Percentiles rank a stretch among this genome's conserved stretches.
phyloP scores from a whole-genome alignment of 192 early-diverging fungal species.

The Chytriomyces sp. region DNA sequence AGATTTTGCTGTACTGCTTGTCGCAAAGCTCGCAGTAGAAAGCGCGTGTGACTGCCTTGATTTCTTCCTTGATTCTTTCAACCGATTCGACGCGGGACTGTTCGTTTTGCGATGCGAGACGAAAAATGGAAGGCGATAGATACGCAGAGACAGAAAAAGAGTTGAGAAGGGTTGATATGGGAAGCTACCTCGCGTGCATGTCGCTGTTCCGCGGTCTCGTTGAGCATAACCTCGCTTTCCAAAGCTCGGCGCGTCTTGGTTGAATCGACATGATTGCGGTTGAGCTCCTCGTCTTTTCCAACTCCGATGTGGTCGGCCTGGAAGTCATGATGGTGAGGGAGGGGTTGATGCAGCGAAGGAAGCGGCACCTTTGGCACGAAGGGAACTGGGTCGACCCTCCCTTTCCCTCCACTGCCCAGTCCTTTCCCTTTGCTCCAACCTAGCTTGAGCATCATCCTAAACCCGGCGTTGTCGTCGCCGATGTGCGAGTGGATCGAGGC shows the following conservation, averaged over 20 bases:
- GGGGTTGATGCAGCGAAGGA: background rate
- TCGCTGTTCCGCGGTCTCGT: slow-evolving; percentile 65
- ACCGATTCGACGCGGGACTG: slow-evolving; percentile 52
- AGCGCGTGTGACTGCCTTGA: slow-evolving; percentile 59
- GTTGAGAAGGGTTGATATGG: background rate
- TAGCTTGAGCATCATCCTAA: slow-evolving; percentile 68
- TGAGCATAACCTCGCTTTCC: slow-evolving; percentile 65
- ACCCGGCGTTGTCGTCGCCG: slow-evolving; percentile 58
- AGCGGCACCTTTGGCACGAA: slow-evolving; percentile 39
- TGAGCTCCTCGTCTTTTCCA: slow-evolving; percentile 57
- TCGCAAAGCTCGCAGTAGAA: slow-evolving; percentile 80
- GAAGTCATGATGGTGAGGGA: slow-evolving; percentile 17
- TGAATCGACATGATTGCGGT: slow-evolving; percentile 53
- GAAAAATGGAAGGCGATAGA: too few species aligned
- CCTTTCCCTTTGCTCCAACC: slow-evolving; percentile 70
- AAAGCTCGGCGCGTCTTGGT: slow-evolving; percentile 66
- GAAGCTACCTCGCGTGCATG: slow-evolving; percentile 53
- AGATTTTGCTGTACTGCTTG: slow-evolving; percentile 76
- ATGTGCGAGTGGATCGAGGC: slow-evolving; percentile 7
- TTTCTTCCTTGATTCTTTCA: slow-evolving; percentile 57
- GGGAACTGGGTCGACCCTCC: slow-evolving; percentile 70
- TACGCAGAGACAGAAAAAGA: slow-evolving; percentile 8
- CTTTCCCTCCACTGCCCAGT: slow-evolving; percentile 57
- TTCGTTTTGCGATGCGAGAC: background rate
- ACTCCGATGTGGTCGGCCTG: slow-evolving; percentile 69